Conservation (phyloP, 371 early-diverging fungal genomes). For the Zopfochytrium polystomum region DNA sequence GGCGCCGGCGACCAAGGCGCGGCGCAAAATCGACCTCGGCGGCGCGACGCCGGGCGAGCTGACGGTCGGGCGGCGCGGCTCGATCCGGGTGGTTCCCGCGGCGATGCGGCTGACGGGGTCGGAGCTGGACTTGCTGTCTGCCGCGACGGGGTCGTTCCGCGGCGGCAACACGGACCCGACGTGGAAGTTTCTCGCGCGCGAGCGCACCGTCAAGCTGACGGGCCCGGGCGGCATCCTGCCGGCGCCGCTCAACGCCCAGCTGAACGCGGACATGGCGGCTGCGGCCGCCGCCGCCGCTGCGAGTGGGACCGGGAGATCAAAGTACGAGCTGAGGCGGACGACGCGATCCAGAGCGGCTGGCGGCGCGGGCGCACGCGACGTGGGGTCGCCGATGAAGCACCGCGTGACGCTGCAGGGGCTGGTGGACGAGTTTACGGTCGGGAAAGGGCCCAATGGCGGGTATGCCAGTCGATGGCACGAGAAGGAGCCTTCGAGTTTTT, state of each 20-base stretch:
- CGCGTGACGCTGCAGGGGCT: too few relatives aligned
- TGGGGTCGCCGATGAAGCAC: too few relatives aligned
- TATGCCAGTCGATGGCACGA: too few relatives aligned
- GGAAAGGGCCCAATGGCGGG: too few relatives aligned
- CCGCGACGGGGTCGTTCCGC: constrained; percentile 28
- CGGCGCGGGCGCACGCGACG: too few relatives aligned
- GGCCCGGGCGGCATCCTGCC: constrained; percentile 18
- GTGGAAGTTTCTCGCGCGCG: constrained; percentile 24
- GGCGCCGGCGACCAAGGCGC: not conserved
- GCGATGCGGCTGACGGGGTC: constrained; percentile 25
- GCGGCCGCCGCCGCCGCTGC: too few relatives aligned
- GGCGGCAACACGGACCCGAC: constrained; percentile 31
- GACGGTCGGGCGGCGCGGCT: constrained; percentile 22
- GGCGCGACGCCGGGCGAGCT: constrained; percentile 16
- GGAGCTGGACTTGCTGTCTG: constrained; percentile 32
- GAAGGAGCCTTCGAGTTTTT: too few relatives aligned
- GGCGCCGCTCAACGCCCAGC: too few relatives aligned
- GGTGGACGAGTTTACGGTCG: too few relatives aligned
- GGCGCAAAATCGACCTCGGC: not conserved
- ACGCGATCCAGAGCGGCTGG: too few relatives aligned
- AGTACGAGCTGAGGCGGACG: constrained; percentile 7
- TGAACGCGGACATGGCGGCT: too few relatives aligned
- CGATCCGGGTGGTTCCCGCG: constrained; percentile 21
- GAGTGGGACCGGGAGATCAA: constrained; percentile 2
- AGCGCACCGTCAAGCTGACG: constrained; percentile 11